A percentile compares a stretch with the other conserved stretches of the same genome.
Conservation (phyloP, 805 yeast species). For the Ogataea polymorpha region DNA sequence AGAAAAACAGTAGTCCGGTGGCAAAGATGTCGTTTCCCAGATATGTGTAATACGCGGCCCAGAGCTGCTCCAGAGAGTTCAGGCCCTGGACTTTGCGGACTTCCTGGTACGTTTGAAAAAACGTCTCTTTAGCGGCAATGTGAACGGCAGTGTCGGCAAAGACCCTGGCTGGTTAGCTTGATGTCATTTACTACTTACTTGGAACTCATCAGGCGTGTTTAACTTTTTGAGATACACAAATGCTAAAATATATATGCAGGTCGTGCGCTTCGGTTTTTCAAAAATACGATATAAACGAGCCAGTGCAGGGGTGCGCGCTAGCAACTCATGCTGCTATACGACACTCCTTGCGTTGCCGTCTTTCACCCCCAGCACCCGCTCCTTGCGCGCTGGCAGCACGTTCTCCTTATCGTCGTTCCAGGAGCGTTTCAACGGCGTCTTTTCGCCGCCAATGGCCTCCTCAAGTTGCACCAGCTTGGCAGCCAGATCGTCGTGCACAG, state of each 20-base stretch:
- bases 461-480: not conserved
- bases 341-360: not conserved
- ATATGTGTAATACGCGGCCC: conserved; percentile 89
- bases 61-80: conserved; percentile 58
- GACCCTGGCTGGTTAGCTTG: conserved; percentile 21
- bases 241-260: not conserved
- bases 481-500: not conserved
- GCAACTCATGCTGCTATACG: not conserved
- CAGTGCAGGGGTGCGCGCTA: not conserved
- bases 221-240: conserved; percentile 1
- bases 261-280: conserved; percentile 2
- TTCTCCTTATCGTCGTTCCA: conserved; percentile 6
- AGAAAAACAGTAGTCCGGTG: conserved; percentile 82
- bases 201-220: conserved; percentile 5
- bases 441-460: not conserved
- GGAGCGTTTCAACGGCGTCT: not conserved
- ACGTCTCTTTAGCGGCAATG: conserved; percentile 23
- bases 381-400: not conserved
- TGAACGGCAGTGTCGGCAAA: conserved; percentile 24
- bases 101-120: conserved; percentile 23
- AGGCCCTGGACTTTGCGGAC: conserved; percentile 33
- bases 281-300: conserved; percentile 7
- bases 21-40: conserved; percentile 87
- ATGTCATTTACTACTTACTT: conserved; percentile 4
- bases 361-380: not conserved